These are phyloP conservation scores for Paraphaeosphaeria sporulosa DNA, from an alignment of 2,329 filamentous ascomycete species.

Conservation along the genomic window DNA sequence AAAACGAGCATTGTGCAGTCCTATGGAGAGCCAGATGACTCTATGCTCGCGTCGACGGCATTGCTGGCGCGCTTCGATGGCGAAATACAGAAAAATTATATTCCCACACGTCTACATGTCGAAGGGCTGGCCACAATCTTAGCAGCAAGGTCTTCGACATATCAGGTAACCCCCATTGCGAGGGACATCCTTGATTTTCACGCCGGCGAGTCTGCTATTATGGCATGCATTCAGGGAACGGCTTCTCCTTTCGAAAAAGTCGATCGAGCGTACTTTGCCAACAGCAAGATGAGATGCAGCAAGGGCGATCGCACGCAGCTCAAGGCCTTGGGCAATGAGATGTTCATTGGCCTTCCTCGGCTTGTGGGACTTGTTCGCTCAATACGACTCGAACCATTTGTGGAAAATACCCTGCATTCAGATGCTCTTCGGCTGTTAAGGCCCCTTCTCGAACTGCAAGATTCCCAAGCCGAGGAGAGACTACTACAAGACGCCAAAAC, in stretches of 20 bases:
- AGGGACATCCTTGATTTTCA: slow-evolving; percentile 28
- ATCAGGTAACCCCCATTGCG: slow-evolving; percentile 24
- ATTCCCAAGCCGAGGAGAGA: slow-evolving; percentile 20
- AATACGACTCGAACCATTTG: slow-evolving; percentile 16
- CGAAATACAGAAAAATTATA: slow-evolving; percentile 21
- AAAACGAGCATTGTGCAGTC: slow-evolving; percentile 23
- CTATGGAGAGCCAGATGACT: slow-evolving; percentile 18
- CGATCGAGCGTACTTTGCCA: slow-evolving; percentile 19
- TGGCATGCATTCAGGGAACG: slow-evolving; percentile 23
- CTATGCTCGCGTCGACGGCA: slow-evolving; percentile 23
- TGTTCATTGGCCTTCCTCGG: slow-evolving; percentile 25
- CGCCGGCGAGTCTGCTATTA: slow-evolving; percentile 23
- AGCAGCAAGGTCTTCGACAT: slow-evolving; percentile 18
- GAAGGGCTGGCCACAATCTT: slow-evolving; percentile 25
- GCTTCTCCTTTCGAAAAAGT: slow-evolving; percentile 24
- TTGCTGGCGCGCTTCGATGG: slow-evolving; percentile 24
- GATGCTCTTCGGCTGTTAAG: slow-evolving; percentile 19
- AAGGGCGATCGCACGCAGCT: slow-evolving; percentile 20
- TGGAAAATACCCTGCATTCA: slow-evolving; percentile 13
- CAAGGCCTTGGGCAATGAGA: slow-evolving; percentile 23
- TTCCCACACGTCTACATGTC: slow-evolving; percentile 23
- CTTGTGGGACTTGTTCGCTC: slow-evolving; percentile 25
- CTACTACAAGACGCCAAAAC: slow-evolving; percentile 20
- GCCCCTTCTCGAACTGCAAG: slow-evolving; percentile 21
- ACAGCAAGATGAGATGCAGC: slow-evolving; percentile 11